Percentiles rank a stretch among this genome's conserved stretches.
phyloP scores from a whole-genome alignment of 2,329 filamentous ascomycete genomes.

The Botryotinia narcissicola region DNA sequence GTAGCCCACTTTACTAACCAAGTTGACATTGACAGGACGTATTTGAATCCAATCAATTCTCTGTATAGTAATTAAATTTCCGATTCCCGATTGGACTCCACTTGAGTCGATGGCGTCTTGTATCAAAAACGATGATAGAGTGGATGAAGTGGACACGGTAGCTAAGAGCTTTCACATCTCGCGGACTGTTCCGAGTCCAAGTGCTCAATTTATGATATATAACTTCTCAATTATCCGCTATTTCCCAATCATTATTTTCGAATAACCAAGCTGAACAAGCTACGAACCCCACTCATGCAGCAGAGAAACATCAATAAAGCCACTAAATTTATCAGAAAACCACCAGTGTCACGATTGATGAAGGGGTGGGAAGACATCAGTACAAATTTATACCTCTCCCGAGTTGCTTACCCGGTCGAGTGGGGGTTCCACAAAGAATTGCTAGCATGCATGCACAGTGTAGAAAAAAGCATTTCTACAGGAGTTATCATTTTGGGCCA shows the following conservation, averaged over 20 bases:
- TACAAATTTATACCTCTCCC: background rate
- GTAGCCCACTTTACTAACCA: constrained; percentile 2
- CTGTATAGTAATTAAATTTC: constrained; percentile 5
- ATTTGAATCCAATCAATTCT: background rate
- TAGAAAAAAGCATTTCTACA: background rate
- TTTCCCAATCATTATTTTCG: background rate
- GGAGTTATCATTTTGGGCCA: background rate
- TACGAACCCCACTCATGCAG: background rate
- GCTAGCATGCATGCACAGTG: background rate
- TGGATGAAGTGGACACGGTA: background rate
- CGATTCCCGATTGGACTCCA: background rate
- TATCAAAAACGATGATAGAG: background rate
- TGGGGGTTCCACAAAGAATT: background rate
- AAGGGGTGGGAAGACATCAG: constrained; percentile 11
- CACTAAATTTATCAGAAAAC: too few relatives aligned
- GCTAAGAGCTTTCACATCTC: background rate
- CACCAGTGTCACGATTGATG: background rate
- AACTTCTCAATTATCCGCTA: background rate
- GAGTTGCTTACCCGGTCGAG: background rate
- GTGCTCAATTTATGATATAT: background rate
- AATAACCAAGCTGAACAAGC: background rate
- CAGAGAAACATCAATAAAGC: background rate
- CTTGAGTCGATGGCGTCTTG: background rate
- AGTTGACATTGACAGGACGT: background rate
- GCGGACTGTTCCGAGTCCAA: constrained; percentile 2